phyloP scores from a whole-genome alignment of 169 alveolate species.

The Plasmodium gonderi region DNA sequence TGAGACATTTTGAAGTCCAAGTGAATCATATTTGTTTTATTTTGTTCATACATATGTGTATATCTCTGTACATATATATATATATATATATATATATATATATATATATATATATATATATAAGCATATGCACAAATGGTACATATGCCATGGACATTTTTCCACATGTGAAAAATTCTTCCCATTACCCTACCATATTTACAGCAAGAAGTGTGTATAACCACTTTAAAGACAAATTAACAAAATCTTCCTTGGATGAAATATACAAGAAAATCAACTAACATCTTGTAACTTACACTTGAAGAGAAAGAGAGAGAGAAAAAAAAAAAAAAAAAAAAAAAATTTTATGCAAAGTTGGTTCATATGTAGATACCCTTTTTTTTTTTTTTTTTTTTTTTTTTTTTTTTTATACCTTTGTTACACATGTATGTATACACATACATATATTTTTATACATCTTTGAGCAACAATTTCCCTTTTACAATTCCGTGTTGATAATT shows the following conservation, averaged over 20 bases:
- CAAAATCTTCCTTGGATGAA: conserved; percentile 36
- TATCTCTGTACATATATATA: no score
- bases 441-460: not conserved
- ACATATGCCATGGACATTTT: not conserved
- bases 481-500: not conserved
- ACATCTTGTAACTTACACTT: not conserved
- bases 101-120: not conserved
- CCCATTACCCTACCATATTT: no score
- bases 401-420: not conserved
- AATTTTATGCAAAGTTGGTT: not conserved
- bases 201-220: conserved; percentile 42
- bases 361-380: not conserved
- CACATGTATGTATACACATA: not conserved
- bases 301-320: not conserved
- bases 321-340: conserved; percentile 13
- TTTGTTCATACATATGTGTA: no score
- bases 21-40: not conserved
- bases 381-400: not conserved
- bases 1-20: no score
- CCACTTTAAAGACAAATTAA: conserved; percentile 59
- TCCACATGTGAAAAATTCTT: not conserved
- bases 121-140: not conserved
- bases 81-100: no score
- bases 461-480: not conserved
- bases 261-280: conserved; percentile 20